phyloP scores from a whole-genome alignment of 108 stramenopile species.

The Fragilaria radians region DNA sequence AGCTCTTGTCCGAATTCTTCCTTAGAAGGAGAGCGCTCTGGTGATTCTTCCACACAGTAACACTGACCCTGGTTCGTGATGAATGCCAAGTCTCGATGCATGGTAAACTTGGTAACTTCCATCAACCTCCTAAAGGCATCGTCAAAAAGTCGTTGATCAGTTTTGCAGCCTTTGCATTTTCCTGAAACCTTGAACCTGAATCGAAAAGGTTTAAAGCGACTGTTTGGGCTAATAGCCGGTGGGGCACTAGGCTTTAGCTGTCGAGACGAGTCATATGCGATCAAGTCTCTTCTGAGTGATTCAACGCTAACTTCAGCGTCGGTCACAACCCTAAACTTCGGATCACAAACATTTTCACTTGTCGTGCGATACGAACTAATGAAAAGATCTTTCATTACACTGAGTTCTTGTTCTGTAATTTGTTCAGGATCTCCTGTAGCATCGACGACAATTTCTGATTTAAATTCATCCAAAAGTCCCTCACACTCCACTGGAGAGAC shows the following conservation, averaged over 20 bases:
- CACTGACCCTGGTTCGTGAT: not conserved
- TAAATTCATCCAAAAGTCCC: not conserved
- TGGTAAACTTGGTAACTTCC: not conserved
- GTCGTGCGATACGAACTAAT: not conserved
- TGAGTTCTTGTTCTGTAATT: not conserved
- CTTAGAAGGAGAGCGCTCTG: not conserved
- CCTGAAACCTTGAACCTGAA: not conserved
- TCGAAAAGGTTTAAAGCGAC: not conserved
- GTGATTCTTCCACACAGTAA: not conserved
- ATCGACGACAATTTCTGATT: not conserved
- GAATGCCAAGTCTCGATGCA: not conserved
- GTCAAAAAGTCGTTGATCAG: not conserved
- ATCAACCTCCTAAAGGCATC: not conserved
- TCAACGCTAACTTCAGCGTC: not conserved
- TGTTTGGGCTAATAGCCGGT: not conserved
- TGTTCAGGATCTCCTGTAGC: not conserved
- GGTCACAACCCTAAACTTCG: not conserved
- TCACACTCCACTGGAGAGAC: not conserved
- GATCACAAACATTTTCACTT: not conserved
- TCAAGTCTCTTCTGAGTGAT: too few relatives aligned
- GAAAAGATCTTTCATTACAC: not conserved
- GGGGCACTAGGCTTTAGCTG: not conserved
- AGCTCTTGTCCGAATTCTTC: not conserved
- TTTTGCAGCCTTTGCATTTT: not conserved
- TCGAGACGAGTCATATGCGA: not conserved